Evolutionary conservation across 306 rosid genomes (phyloP).

Genomic region (Vigna nakashimae): DNA sequence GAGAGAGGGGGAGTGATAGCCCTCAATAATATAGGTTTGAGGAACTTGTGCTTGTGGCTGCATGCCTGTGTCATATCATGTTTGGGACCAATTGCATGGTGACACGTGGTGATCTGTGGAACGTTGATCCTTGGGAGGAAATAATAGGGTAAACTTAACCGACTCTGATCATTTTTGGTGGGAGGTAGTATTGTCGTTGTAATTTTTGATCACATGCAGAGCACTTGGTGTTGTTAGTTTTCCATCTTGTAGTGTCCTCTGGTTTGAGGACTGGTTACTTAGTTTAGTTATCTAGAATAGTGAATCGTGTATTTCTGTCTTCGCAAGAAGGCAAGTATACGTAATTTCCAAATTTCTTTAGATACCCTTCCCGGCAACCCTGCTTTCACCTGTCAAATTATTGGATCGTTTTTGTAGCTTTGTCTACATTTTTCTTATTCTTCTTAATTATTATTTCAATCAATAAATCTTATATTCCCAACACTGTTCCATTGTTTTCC

Average conservation of each 20-base stretch:
- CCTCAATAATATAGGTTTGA: constrained; percentile 67
- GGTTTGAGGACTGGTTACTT: constrained; percentile 40
- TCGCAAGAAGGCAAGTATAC: constrained; percentile 11
- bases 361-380: constrained; percentile 25
- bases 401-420: constrained; percentile 32
- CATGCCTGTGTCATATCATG: constrained; percentile 56
- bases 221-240: constrained; percentile 48
- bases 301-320: constrained; percentile 33
- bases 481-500: neutral
- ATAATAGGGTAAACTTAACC: neutral
- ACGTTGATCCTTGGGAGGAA: constrained; percentile 53
- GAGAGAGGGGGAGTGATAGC: constrained; percentile 44
- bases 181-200: constrained; percentile 23
- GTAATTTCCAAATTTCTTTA: constrained; percentile 1
- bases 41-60: constrained; percentile 67
- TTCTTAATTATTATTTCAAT: neutral
- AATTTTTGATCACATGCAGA: constrained; percentile 54
- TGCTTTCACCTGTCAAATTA: constrained; percentile 40
- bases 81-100: constrained; percentile 26
- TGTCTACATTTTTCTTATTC: constrained; percentile 8
- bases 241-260: constrained; percentile 51
- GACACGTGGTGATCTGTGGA: constrained; percentile 38
- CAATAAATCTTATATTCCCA: neutral
- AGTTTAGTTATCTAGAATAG: constrained; percentile 44
- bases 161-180: neutral